Base-by-base conservation (phyloP, 1,139 yeast species). In the Yamadazyma triangularis region DNA sequence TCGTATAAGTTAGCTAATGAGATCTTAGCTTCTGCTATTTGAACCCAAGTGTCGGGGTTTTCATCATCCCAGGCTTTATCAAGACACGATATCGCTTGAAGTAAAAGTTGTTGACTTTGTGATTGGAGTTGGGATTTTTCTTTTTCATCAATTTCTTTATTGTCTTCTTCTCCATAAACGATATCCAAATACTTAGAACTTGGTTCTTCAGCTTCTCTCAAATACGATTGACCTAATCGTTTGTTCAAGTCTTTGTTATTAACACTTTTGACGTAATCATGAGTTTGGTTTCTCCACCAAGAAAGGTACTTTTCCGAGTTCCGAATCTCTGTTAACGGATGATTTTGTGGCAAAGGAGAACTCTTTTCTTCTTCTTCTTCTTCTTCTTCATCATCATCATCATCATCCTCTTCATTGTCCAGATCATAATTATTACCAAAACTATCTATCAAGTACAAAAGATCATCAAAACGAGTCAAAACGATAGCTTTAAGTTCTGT, bases 1-100 rank as follows among this genome's bases (percentile, higher is more conserved):
- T 78, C 83, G 41, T 72, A 65, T 35, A 87, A 52, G 48, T 88
- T 88, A 8, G 89, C 96, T 44, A 85, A 61, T 10, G 82, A 74
- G 23, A 89, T 84, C 50, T 77, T 68, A 1, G 94, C 89, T 53
- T 91, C 97, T 2, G 96, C 96, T 26, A 83, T 63, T 42, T 74
- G 73, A 5, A 79, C 95, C 83, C 91, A 82, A 7, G 82, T 67
- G 36, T 80, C 82, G 0, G 95, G 95, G 8, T n/a, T n/a, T 31
- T 80, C 86, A 19, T 76, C 77, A 31, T 78, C 76, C 51, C 79
- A 76, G 1, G 88, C 81, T 36, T 64, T 58, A 35, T 66, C 58
- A 34, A 86, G 62, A 45, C 73, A 71, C 24, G 64, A 59, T 23
- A 85, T 58, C 0, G 95, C 94, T 16, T 57, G 57, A n/a, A 56